These are phyloP conservation scores for Medicago truncatula DNA, from an alignment of 306 rosid genomes.

Conservation along the genomic window DNA sequence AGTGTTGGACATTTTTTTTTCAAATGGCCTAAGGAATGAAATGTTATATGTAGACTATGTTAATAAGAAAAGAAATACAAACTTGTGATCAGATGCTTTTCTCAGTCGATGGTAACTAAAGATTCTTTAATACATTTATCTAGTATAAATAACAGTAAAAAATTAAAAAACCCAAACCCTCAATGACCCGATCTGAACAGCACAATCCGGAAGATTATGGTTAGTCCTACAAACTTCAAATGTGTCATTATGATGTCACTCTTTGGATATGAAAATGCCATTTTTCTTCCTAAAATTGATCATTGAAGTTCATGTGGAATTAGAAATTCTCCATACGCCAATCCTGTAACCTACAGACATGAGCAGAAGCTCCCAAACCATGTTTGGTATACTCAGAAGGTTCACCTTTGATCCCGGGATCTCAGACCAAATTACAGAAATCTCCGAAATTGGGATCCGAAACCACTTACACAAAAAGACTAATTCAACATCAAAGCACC, in stretches of 20 bases:
- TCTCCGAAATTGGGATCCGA: conserved; percentile 75
- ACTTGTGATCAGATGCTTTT: conserved; percentile 22
- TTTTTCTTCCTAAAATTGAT: conserved; percentile 27
- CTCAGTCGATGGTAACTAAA: conserved; percentile 21
- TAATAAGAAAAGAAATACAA: conserved; percentile 25
- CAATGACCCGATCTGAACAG: conserved; percentile 10
- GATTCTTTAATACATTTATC: conserved; percentile 28
- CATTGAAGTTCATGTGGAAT: conserved; percentile 49
- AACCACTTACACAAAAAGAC: conserved; percentile 80
- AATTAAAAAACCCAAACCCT: neutral
- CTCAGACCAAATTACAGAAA: conserved; percentile 95
- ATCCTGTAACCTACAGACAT: conserved; percentile 92
- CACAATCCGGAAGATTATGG: conserved; percentile 13
- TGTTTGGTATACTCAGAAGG: conserved; percentile 87
- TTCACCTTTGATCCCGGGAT: conserved; percentile 99
- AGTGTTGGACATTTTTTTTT: conserved; percentile 2
- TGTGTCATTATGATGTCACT: conserved; percentile 20
- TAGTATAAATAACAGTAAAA: conserved; percentile 4
- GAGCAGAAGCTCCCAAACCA: conserved; percentile 97
- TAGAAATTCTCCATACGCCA: conserved; percentile 80
- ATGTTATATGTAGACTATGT: conserved; percentile 2
- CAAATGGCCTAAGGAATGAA: conserved; percentile 2
- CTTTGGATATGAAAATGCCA: conserved; percentile 27
- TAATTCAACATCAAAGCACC: conserved; percentile 97
- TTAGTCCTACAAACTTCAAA: conserved; percentile 24